These are phyloP conservation scores for Diaporthe destruens DNA, from an alignment of 2,329 filamentous ascomycete species.

Conservation along the genomic window DNA sequence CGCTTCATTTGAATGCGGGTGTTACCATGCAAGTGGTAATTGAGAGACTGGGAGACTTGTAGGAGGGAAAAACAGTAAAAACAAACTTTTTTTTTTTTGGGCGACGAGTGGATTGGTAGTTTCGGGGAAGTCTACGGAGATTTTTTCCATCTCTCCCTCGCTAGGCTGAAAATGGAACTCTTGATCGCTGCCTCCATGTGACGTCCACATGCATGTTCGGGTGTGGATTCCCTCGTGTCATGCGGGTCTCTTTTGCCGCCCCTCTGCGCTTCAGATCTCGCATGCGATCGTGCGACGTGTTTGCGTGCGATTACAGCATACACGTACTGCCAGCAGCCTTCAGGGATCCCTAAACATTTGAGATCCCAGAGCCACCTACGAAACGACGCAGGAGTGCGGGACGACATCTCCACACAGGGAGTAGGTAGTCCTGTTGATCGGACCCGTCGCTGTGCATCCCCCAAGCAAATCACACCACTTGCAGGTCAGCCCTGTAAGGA, in stretches of 20 bases:
- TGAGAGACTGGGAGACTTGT: background rate
- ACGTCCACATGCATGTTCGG: slow-evolving; percentile 30
- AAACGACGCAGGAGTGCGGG: background rate
- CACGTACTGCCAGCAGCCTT: background rate
- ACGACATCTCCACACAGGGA: background rate
- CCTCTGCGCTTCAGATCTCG: slow-evolving; percentile 22
- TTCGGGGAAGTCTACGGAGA: slow-evolving; percentile 37
- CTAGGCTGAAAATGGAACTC: slow-evolving; percentile 42
- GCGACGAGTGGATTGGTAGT: slow-evolving; percentile 32
- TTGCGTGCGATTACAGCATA: slow-evolving; percentile 8
- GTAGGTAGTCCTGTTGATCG: background rate
- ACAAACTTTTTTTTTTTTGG: slow-evolving; percentile 31
- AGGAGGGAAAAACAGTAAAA: slow-evolving; percentile 19
- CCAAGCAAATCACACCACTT: background rate
- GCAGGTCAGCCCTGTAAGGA: too few relatives aligned
- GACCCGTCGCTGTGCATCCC: background rate
- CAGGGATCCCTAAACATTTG: slow-evolving; percentile 10
- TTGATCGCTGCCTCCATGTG: slow-evolving; percentile 45
- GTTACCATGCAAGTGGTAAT: slow-evolving; percentile 36
- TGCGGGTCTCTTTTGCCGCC: slow-evolving; percentile 11
- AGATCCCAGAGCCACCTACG: background rate
- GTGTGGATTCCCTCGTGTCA: slow-evolving; percentile 37
- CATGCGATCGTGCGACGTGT: slow-evolving; percentile 22
- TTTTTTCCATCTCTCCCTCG: slow-evolving; percentile 35
- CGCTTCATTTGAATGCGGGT: slow-evolving; percentile 30